These are phyloP conservation scores for Botrytis squamosa DNA, from an alignment of 2,329 filamentous ascomycete genomes.

Conservation along the genomic window DNA sequence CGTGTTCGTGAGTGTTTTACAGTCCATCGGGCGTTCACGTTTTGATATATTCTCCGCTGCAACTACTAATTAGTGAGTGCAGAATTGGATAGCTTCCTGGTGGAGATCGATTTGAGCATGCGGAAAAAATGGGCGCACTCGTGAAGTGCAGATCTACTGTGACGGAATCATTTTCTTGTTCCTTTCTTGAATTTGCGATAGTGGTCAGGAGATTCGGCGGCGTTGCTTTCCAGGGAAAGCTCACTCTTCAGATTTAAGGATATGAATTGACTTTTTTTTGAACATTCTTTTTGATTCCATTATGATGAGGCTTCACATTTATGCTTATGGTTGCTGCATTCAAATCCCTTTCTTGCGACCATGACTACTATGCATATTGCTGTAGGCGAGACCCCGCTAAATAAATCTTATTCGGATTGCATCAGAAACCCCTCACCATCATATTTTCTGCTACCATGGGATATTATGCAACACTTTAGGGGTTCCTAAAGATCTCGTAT, in stretches of 20 bases:
- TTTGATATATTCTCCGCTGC: too few relatives aligned
- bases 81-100: background rate
- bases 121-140: rapidly evolving
- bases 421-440: background rate
- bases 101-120: background rate
- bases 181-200: background rate
- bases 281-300: background rate
- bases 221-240: background rate
- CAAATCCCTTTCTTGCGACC: too few relatives aligned
- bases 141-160: background rate
- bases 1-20: background rate
- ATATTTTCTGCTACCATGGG: too few relatives aligned
- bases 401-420: background rate
- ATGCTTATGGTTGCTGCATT: background rate
- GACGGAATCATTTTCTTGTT: background rate
- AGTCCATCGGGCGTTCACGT: too few relatives aligned
- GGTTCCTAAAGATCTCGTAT: background rate
- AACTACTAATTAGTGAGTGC: background rate
- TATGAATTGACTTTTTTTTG: background rate
- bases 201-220: too few relatives aligned
- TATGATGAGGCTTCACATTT: background rate
- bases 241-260: background rate
- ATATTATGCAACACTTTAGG: background rate
- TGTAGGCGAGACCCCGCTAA: too few relatives aligned
- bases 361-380: too few relatives aligned